Evolutionary conservation across 352 stramenopile genomes (phyloP), one percentile per base, ranked within the genome.

Genomic region (Phytopythium boreale): DNA sequence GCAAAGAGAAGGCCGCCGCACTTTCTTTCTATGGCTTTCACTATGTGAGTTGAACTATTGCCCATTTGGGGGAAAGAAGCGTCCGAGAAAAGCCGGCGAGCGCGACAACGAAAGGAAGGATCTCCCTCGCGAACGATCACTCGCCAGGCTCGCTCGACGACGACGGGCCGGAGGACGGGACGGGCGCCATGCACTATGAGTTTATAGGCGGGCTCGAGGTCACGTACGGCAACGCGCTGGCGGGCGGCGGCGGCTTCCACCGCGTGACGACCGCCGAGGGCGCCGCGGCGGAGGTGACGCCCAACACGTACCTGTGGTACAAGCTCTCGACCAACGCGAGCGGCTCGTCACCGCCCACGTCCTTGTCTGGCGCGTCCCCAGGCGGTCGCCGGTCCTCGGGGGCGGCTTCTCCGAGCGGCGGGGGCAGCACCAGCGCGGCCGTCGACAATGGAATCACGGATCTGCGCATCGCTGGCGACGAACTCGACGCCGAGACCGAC

Each of bases 271-370:
- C 76, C 8, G 74, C 75, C 46, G 80, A 90, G 41, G 86, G 88
- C 43, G 79, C 59, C 17, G 88, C 88, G 20, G 88, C 88, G 24
- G 88, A 96, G 73, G 70, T 96, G 62, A 71, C 88, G 64, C 86
- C 86, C 15, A 70, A 78, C 56, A 96, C 88, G 63, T 96, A 82
- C 69, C 84, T 96, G 52, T 96, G 88, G 88, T 96, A 89, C 76
- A 90, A 90, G 53, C 62, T 74, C 53, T 69, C 76, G 12, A 64
- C 59, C 36, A 27, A 22, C 12, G 71, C 61, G 53, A 62, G 29
- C n/a, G 44, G 39, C 56, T 37, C 56, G 27, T 56, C 64, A 27
- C 49, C 70, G 39, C 59, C 57, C 22, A 43, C 39, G 53, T 56
- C 44, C 19, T 56, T 37, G 6, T 61, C 59, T 7, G 51, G 64